Evolutionary conservation across 306 rosid genomes (phyloP).

Genomic region (Cicer cuneatum): DNA sequence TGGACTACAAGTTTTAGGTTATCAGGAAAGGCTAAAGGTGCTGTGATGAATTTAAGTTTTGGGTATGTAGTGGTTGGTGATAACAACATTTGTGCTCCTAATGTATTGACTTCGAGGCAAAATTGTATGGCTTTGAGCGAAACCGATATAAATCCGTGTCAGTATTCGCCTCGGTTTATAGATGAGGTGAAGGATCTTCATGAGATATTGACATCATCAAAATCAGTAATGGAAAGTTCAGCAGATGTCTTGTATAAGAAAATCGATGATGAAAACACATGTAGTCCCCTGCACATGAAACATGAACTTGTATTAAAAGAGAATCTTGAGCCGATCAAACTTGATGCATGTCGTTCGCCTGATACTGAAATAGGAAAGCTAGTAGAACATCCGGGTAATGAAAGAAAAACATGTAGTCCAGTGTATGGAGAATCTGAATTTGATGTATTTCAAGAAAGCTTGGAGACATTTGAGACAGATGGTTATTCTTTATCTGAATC

Average conservation of each 20-base stretch:
- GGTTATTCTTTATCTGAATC: conserved; percentile 39
- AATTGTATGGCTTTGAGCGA: conserved; percentile 43
- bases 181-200: conserved; percentile 80
- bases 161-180: conserved; percentile 46
- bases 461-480: conserved; percentile 47
- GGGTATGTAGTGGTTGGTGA: conserved; percentile 72
- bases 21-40: conserved; percentile 81
- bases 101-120: conserved; percentile 50
- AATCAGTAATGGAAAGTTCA: conserved; percentile 60
- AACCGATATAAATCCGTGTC: conserved; percentile 44
- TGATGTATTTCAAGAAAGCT: conserved; percentile 49
- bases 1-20: conserved; percentile 84
- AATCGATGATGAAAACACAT: conserved; percentile 56
- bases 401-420: conserved; percentile 48
- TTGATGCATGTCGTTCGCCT: conserved; percentile 36
- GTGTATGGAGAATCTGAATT: conserved; percentile 48
- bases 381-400: conserved; percentile 34
- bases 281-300: conserved; percentile 41
- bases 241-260: conserved; percentile 54
- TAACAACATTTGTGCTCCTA: conserved; percentile 44
- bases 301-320: conserved; percentile 52
- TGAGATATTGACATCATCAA: conserved; percentile 61
- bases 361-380: conserved; percentile 46
- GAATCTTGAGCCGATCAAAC: conserved; percentile 49
- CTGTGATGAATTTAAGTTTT: conserved; percentile 83